Conservation (phyloP, 2,329 filamentous ascomycete species). For the Apiospora pterosperma region DNA sequence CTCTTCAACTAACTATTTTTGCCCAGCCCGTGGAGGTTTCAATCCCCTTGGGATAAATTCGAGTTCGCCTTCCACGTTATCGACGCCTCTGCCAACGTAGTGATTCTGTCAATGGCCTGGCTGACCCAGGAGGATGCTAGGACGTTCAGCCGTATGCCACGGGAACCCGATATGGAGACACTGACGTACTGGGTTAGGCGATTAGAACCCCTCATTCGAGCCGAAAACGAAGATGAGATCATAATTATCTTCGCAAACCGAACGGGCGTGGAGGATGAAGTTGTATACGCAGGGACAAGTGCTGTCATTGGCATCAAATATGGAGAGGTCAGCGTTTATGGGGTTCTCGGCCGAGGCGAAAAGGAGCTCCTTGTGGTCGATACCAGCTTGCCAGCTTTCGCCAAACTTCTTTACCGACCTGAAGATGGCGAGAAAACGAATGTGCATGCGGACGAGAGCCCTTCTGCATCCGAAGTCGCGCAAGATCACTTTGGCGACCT, state of each 20-base stretch:
- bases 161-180: constrained; percentile 68
- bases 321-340: constrained; percentile 66
- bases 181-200: constrained; percentile 73
- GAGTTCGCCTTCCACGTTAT: constrained; percentile 57
- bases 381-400: constrained; percentile 43
- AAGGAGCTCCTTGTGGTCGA: constrained; percentile 68
- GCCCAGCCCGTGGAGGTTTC: constrained; percentile 46
- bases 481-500: no score
- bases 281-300: constrained; percentile 71
- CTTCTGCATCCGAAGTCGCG: no score
- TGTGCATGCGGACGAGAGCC: not conserved
- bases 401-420: constrained; percentile 39
- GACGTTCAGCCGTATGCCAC: constrained; percentile 41
- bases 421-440: constrained; percentile 11
- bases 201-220: constrained; percentile 60
- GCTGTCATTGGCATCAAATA: constrained; percentile 63
- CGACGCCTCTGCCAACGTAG: constrained; percentile 52
- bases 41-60: constrained; percentile 45
- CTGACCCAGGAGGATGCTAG: constrained; percentile 54
- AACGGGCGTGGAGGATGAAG: constrained; percentile 62
- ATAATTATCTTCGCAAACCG: constrained; percentile 71
- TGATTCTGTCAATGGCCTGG: constrained; percentile 78
- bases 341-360: constrained; percentile 66
- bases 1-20: constrained; percentile 14
- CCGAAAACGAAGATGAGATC: constrained; percentile 52